phyloP scores from a whole-genome alignment of 2,329 filamentous ascomycete genomes.

The Parasarocladium wereldwijsianum region DNA sequence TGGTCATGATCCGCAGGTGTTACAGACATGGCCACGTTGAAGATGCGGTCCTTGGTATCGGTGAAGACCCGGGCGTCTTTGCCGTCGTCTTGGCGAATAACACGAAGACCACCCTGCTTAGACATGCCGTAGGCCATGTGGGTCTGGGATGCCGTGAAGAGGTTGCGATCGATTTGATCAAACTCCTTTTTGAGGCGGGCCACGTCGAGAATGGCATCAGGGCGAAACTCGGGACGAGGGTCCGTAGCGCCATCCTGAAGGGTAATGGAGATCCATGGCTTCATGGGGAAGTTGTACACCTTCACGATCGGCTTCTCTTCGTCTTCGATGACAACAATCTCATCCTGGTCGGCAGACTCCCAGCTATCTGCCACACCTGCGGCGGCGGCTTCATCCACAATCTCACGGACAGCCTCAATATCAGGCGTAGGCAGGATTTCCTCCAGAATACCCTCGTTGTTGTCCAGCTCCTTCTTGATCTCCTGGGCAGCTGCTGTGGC shows the following conservation, averaged over 20 bases:
- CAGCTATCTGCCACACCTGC: slow-evolving; percentile 62
- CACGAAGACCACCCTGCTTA: slow-evolving; percentile 80
- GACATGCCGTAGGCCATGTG: slow-evolving; percentile 93
- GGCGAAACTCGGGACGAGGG: slow-evolving; percentile 50
- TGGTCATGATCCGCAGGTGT: slow-evolving; percentile 40
- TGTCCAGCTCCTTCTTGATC: slow-evolving; percentile 38
- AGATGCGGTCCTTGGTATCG: slow-evolving; percentile 82
- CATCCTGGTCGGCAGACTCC: slow-evolving; percentile 73
- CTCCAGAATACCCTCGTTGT: slow-evolving; percentile 38
- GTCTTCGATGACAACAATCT: slow-evolving; percentile 50
- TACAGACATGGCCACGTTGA: slow-evolving; percentile 77
- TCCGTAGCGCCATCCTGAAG: slow-evolving; percentile 45
- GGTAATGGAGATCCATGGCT: slow-evolving; percentile 83
- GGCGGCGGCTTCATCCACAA: slow-evolving; percentile 37
- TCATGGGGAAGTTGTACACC: slow-evolving; percentile 94
- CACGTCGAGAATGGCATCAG: slow-evolving; percentile 79
- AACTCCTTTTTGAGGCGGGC: slow-evolving; percentile 94
- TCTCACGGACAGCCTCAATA: slow-evolving; percentile 31
- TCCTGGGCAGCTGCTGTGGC: slow-evolving; percentile 29
- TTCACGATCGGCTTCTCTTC: slow-evolving; percentile 51
- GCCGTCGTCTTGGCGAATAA: slow-evolving; percentile 90
- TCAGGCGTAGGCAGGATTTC: slow-evolving; percentile 19
- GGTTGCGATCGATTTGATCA: slow-evolving; percentile 87
- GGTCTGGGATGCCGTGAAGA: slow-evolving; percentile 76
- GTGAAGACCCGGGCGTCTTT: slow-evolving; percentile 85